Base-by-base conservation (phyloP, 2,329 filamentous ascomycete genomes). In the Colletotrichum sojae region DNA sequence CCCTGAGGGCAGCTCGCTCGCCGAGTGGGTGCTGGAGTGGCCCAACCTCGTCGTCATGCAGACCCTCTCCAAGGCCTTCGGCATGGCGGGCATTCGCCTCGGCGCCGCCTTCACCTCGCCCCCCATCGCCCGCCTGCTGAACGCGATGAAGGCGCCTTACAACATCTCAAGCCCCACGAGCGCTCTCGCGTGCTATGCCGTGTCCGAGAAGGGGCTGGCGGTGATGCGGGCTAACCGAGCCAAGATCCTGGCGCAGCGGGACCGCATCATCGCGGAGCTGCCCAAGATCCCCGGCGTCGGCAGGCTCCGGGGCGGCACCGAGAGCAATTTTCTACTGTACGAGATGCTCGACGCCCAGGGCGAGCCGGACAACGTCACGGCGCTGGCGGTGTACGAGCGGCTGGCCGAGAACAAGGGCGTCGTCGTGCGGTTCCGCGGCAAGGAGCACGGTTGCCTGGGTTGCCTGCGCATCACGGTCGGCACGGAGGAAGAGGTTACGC, bases 41-140 rank as follows among this genome's bases (percentile, higher is more conserved):
- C 95, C 95, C 58, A 99, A 99, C 80, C 86, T 99, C 27, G 94
- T 98, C 18, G 95, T 99, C 66, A 94, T 98, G 93, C 96, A 99
- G 85, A 99, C 96, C 1, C 87, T 98, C n/a, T 97, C 93, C 76
- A 99, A 99, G 81, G 96, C 94, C 0, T 99, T 99, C 77, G 96
- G 96, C 31, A 88, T 99, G 76, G 96, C 96, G 4, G 96, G 95
- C 58, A 97, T 99, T 77, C 88, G 96, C 16, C 86, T 99, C 1
- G 96, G 96, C 54, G 93, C 91, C 8, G 94, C 94, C 0, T 99
- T 98, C 78, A 88, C 93, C 5, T 88, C 90, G 10, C 86, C 90
- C 0, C 86, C 90, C 6, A 91, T 99, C 71, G 94, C 95, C 2
- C 81, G 83, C 16, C 84, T 99, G 13, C 86, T 99, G 63, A 99